Evolutionary conservation across 345 rosid species (phyloP).

Genomic region (Aurinia saxatilis): DNA sequence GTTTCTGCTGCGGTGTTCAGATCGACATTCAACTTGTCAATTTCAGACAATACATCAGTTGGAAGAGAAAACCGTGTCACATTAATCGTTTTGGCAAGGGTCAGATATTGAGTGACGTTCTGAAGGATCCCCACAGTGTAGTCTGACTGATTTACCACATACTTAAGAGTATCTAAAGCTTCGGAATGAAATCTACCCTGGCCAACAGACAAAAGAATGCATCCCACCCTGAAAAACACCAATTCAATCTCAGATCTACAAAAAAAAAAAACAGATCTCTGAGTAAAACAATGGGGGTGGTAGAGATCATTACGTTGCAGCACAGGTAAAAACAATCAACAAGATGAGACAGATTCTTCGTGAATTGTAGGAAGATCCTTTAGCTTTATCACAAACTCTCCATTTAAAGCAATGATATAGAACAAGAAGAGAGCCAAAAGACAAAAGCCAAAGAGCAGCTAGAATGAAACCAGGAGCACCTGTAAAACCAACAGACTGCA

Average conservation of each 20-base stretch:
- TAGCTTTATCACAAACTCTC: slow-evolving; percentile 48
- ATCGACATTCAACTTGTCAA: slow-evolving; percentile 71
- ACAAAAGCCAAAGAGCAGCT: slow-evolving; percentile 69
- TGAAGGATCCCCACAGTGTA: slow-evolving; percentile 73
- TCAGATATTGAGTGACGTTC: slow-evolving; percentile 80
- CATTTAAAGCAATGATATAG: slow-evolving; percentile 57
- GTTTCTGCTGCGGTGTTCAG: slow-evolving; percentile 66
- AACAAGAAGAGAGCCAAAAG: slow-evolving; percentile 73
- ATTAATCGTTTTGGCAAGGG: slow-evolving; percentile 80
- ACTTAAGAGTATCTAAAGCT: slow-evolving; percentile 66
- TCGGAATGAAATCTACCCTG: slow-evolving; percentile 76
- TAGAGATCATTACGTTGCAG: slow-evolving; percentile 64
- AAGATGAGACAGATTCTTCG: slow-evolving; percentile 58
- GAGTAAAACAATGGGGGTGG: not conserved
- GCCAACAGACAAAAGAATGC: slow-evolving; percentile 87
- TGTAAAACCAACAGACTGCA: slow-evolving; percentile 94
- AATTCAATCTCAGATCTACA: slow-evolving; percentile 2
- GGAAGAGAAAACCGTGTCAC: slow-evolving; percentile 82
- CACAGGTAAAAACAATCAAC: slow-evolving; percentile 74
- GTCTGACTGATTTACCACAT: slow-evolving; percentile 91
- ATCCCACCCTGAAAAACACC: slow-evolving; percentile 56
- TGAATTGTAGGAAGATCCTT: slow-evolving; percentile 36
- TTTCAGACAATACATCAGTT: slow-evolving; percentile 52
- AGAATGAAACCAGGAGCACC: slow-evolving; percentile 80
- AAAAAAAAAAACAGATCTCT: not conserved